Evolutionary conservation across 805 yeast genomes (phyloP).

Genomic region (Lipomyces yamanashiensis): DNA sequence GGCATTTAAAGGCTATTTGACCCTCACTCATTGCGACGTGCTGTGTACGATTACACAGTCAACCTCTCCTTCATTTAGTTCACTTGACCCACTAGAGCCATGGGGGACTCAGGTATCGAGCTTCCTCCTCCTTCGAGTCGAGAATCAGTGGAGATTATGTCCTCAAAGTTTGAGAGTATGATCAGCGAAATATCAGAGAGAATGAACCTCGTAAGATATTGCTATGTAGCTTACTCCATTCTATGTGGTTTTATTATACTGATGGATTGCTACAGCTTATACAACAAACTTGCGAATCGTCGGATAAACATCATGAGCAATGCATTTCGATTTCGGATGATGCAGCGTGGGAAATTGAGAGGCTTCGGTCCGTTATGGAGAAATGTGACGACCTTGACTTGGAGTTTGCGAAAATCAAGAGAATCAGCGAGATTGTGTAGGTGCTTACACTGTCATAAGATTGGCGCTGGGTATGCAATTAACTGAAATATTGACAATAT

Average conservation of each 20-base stretch:
- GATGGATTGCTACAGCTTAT: constrained; percentile 16
- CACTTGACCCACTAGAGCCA: not conserved
- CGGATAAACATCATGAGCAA: constrained; percentile 32
- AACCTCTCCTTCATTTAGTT: not conserved
- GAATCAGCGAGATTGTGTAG: constrained; percentile 36
- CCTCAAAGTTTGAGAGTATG: constrained; percentile 22
- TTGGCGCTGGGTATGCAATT: not conserved
- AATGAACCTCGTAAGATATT: constrained; percentile 23
- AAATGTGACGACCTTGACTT: constrained; percentile 34
- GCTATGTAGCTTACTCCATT: not conserved
- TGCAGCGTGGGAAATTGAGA: constrained; percentile 25
- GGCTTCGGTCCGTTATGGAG: constrained; percentile 18
- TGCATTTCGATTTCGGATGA: constrained; percentile 30
- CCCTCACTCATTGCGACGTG: not conserved
- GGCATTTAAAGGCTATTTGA: no score
- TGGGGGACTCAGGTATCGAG: not conserved
- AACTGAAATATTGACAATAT: not conserved
- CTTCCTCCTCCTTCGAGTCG: not conserved
- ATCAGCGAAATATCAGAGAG: constrained; percentile 23
- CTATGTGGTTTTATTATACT: not conserved
- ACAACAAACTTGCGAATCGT: constrained; percentile 32
- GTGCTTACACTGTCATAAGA: not conserved
- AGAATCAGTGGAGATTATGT: constrained; percentile 20
- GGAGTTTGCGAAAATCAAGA: constrained; percentile 36
- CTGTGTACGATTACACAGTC: not conserved